These are phyloP conservation scores for Turritis glabra DNA, from an alignment of 345 rosid species.

Conservation along the genomic window DNA sequence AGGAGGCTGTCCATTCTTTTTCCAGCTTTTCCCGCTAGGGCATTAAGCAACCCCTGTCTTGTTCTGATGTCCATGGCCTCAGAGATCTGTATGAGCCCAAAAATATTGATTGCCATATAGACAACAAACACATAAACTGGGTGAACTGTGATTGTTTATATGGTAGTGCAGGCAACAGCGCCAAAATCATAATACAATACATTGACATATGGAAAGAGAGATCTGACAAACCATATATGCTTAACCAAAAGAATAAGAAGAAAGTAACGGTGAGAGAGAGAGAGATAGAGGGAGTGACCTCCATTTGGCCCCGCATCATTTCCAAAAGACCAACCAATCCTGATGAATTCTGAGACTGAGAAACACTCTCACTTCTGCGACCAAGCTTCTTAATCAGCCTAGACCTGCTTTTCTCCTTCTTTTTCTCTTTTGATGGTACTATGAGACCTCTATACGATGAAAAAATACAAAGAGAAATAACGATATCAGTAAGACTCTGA, in stretches of 20 bases:
- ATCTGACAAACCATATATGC: constrained; percentile 10
- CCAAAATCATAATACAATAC: no score
- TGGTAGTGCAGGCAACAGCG: no score
- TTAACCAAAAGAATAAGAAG: not conserved
- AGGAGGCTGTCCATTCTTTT: constrained; percentile 91
- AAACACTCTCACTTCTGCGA: constrained; percentile 62
- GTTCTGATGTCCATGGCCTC: constrained; percentile 98
- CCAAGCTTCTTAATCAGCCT: constrained; percentile 93
- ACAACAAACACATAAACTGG: constrained; percentile 4
- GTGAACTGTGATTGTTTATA: no score
- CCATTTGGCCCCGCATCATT: constrained; percentile 93
- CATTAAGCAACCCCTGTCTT: constrained; percentile 89
- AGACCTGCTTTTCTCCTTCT: constrained; percentile 76
- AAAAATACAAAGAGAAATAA: constrained; percentile 3
- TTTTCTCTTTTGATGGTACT: constrained; percentile 88
- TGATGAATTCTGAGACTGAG: constrained; percentile 63
- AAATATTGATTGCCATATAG: constrained; percentile 21
- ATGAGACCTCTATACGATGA: constrained; percentile 69
- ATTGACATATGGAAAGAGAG: no score
- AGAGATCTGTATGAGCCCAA: constrained; percentile 58
- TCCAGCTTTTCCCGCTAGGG: constrained; percentile 84
- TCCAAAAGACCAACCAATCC: constrained; percentile 86
- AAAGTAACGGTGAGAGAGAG: constrained; percentile 16
- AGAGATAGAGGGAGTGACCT: constrained; percentile 51
- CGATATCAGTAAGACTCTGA: not conserved